These are phyloP conservation scores for Isochrysis galbana DNA, from an alignment of 78 protist genomes.

Conservation along the genomic window DNA sequence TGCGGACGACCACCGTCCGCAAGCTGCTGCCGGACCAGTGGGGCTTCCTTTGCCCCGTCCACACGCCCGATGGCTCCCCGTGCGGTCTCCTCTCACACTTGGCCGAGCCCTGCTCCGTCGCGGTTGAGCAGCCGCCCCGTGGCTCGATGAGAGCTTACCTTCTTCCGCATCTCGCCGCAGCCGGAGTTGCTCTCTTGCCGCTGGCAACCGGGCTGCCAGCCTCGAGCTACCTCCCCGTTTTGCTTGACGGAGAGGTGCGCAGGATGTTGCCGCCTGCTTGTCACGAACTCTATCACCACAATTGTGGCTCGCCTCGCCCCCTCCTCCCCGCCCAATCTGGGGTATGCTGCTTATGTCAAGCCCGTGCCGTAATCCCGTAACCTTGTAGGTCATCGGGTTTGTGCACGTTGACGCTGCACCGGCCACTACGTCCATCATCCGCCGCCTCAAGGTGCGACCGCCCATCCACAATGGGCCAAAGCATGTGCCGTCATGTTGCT, in stretches of 20 bases:
- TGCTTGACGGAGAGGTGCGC: slow-evolving; percentile 52
- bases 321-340: too few relatives aligned
- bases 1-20: slow-evolving; percentile 92
- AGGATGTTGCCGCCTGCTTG: too few relatives aligned
- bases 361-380: too few relatives aligned
- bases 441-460: slow-evolving; percentile 16
- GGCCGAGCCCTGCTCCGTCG: slow-evolving; percentile 64
- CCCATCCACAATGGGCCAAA: too few relatives aligned
- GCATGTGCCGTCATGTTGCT: too few relatives aligned
- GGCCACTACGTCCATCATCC: neutral
- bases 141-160: neutral
- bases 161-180: neutral
- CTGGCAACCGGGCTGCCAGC: neutral
- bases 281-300: too few relatives aligned
- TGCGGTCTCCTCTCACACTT: slow-evolving; percentile 98
- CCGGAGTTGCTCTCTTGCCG: neutral
- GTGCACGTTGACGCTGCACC: neutral
- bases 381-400: too few relatives aligned
- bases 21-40: slow-evolving; percentile 94
- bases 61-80: slow-evolving; percentile 99
- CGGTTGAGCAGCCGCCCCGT: neutral
- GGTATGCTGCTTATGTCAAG: too few relatives aligned
- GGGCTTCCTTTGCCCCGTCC: slow-evolving; percentile 99
- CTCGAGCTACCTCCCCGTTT: neutral
- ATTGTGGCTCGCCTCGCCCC: too few relatives aligned